These are phyloP conservation scores for Haematococcus lacustris DNA, from an alignment of 139 green algal genomes.

Conservation along the genomic window DNA sequence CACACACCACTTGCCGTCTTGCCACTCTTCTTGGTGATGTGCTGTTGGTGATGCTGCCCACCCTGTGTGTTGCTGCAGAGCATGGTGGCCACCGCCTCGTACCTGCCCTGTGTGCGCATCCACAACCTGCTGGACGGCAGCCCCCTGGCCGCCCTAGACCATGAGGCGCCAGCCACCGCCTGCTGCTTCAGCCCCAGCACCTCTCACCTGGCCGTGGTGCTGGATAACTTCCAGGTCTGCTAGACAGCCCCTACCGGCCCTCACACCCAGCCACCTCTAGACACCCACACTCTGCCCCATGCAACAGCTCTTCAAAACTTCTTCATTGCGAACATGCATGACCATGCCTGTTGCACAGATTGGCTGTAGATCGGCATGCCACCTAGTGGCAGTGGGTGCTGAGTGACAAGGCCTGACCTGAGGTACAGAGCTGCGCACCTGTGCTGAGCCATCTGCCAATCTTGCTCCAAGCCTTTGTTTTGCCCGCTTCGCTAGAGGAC, in stretches of 20 bases:
- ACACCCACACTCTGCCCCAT: background rate
- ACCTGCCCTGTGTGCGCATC: constrained; percentile 31
- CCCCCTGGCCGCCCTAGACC: constrained; percentile 25
- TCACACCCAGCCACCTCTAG: no score
- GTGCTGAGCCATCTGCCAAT: no score
- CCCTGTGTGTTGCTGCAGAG: background rate
- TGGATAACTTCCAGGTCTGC: constrained; percentile 22
- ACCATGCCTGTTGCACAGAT: background rate
- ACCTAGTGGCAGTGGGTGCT: background rate
- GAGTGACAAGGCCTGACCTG: background rate
- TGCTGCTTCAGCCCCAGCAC: constrained; percentile 26
- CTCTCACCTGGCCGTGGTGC: constrained; percentile 24
- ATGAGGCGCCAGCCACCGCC: constrained; percentile 10
- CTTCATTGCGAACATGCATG: background rate
- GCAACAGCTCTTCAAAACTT: background rate
- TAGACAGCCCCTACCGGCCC: background rate
- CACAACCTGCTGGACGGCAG: constrained; percentile 27
- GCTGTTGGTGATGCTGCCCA: background rate
- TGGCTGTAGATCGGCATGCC: background rate
- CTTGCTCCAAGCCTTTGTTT: background rate
- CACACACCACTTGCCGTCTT: background rate
- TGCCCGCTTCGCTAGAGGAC: background rate
- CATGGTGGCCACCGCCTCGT: constrained; percentile 44
- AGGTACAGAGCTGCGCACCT: background rate
- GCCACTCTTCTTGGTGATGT: background rate